phyloP scores from a whole-genome alignment of 2,329 filamentous ascomycete species.

The Calonectria pteridis region DNA sequence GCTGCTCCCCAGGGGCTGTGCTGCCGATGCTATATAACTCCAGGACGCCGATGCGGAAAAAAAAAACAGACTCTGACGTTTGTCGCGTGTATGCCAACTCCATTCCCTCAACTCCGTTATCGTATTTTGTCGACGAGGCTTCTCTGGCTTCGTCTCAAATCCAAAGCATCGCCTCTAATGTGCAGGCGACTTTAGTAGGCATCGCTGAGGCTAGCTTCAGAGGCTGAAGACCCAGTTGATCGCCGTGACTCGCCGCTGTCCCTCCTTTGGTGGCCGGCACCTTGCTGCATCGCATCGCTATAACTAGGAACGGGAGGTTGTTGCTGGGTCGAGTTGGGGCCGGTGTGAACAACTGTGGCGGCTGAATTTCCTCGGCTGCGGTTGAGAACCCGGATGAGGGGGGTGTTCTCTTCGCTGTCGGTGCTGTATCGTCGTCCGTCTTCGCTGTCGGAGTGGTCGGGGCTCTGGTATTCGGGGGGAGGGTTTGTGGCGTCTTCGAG shows the following conservation, averaged over 20 bases:
- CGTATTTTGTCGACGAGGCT: constrained; percentile 29
- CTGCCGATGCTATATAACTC: constrained; percentile 43
- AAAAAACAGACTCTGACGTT: constrained; percentile 41
- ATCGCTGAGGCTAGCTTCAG: constrained; percentile 9
- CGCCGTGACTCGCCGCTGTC: constrained; percentile 40
- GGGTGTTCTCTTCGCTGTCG: constrained; percentile 69
- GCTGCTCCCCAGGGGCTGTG: constrained; percentile 11
- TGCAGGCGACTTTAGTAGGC: constrained; percentile 8
- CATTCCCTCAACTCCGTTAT: constrained; percentile 40
- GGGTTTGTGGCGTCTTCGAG: constrained; percentile 71
- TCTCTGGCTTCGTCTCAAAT: background rate
- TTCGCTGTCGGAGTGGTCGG: constrained; percentile 71
- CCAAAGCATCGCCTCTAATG: constrained; percentile 18
- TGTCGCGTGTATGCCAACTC: constrained; percentile 36
- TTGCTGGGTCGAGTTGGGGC: constrained; percentile 39
- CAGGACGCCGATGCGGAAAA: constrained; percentile 44
- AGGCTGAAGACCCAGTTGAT: constrained; percentile 25
- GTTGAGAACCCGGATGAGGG: constrained; percentile 64
- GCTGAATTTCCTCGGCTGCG: constrained; percentile 65
- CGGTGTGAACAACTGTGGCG: constrained; percentile 50
- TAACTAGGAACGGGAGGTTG: constrained; percentile 86
- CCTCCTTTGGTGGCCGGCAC: constrained; percentile 48
- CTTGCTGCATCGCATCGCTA: constrained; percentile 76
- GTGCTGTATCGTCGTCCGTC: constrained; percentile 68
- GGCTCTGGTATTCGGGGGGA: constrained; percentile 79